Evolutionary conservation across 169 alveolate species (phyloP).

Genomic region (Plasmodium malariae): DNA sequence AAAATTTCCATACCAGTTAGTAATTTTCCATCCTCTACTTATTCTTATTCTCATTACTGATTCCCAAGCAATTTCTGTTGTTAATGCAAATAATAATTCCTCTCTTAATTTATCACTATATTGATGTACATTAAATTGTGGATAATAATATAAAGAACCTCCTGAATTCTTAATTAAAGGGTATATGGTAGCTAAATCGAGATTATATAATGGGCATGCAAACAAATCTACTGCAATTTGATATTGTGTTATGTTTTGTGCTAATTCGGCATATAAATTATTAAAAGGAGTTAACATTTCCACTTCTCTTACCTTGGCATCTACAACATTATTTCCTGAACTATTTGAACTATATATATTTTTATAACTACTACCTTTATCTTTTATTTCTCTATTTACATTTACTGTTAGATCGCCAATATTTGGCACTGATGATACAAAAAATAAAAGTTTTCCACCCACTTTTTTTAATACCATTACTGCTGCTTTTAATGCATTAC

Average conservation of each 20-base stretch:
- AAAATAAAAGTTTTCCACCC: slow-evolving; percentile 95
- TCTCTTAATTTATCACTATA: slow-evolving; percentile 84
- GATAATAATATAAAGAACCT: slow-evolving; percentile 69
- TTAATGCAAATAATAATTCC: slow-evolving; percentile 91
- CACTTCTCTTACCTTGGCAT: slow-evolving; percentile 81
- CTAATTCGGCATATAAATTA: slow-evolving; percentile 79
- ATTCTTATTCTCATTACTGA: slow-evolving; percentile 97
- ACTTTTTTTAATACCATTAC: slow-evolving; percentile 92
- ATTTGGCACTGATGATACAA: slow-evolving; percentile 89
- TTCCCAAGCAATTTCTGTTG: slow-evolving; percentile 96
- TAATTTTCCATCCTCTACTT: slow-evolving; percentile 95
- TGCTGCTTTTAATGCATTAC: slow-evolving; percentile 94
- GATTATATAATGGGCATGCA: slow-evolving; percentile 77
- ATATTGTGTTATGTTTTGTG: slow-evolving; percentile 83
- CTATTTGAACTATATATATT: slow-evolving; percentile 57
- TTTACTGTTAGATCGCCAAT: slow-evolving; percentile 90
- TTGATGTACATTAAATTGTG: slow-evolving; percentile 82
- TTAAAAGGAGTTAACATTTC: slow-evolving; percentile 81
- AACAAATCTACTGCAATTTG: slow-evolving; percentile 85
- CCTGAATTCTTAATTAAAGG: slow-evolving; percentile 67
- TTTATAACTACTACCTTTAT: slow-evolving; percentile 73
- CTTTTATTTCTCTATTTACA: slow-evolving; percentile 79
- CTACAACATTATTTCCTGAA: slow-evolving; percentile 70
- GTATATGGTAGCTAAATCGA: slow-evolving; percentile 68
- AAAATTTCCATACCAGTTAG: slow-evolving; percentile 95